phyloP scores from a whole-genome alignment of 2,329 filamentous ascomycete genomes.

The Sarocladiaceae sp. region DNA sequence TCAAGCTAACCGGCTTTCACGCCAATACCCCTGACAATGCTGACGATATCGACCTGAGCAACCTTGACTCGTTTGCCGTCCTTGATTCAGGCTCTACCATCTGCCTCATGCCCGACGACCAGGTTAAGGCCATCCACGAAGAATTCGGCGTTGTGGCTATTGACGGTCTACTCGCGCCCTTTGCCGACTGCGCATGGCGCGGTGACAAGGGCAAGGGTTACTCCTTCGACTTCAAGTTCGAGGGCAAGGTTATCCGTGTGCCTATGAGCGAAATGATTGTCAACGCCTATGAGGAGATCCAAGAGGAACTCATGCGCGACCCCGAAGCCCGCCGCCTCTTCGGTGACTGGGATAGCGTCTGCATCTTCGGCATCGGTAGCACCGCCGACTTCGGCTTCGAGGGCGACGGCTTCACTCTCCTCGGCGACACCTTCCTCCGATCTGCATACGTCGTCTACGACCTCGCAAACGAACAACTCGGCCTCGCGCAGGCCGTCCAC shows the following conservation, averaged over 20 bases:
- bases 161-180: slow-evolving; percentile 36
- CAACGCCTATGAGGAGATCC: slow-evolving; percentile 31
- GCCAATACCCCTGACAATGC: slow-evolving; percentile 23
- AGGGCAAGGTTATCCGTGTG: slow-evolving; percentile 42
- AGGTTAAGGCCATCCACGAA: slow-evolving; percentile 47
- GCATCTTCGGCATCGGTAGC: slow-evolving; percentile 52
- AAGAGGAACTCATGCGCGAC: slow-evolving; percentile 37
- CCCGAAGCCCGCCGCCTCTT: slow-evolving; percentile 24
- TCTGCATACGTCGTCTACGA: slow-evolving; percentile 56
- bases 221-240: slow-evolving; percentile 49
- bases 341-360: slow-evolving; percentile 38
- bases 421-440: slow-evolving; percentile 56
- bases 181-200: slow-evolving; percentile 49
- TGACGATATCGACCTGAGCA: slow-evolving; percentile 26
- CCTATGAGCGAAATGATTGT: slow-evolving; percentile 50
- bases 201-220: slow-evolving; percentile 37
- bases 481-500: slow-evolving; percentile 48
- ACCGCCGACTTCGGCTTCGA: slow-evolving; percentile 27
- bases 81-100: slow-evolving; percentile 73
- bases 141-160: slow-evolving; percentile 48
- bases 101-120: slow-evolving; percentile 60
- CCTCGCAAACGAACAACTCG: slow-evolving; percentile 44
- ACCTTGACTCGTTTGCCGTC: slow-evolving; percentile 50
- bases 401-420: slow-evolving; percentile 33
- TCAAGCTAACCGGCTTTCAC: slow-evolving; percentile 33